Evolutionary conservation across 108 stramenopile genomes (phyloP).

Genomic region (Nitzschia sp.): DNA sequence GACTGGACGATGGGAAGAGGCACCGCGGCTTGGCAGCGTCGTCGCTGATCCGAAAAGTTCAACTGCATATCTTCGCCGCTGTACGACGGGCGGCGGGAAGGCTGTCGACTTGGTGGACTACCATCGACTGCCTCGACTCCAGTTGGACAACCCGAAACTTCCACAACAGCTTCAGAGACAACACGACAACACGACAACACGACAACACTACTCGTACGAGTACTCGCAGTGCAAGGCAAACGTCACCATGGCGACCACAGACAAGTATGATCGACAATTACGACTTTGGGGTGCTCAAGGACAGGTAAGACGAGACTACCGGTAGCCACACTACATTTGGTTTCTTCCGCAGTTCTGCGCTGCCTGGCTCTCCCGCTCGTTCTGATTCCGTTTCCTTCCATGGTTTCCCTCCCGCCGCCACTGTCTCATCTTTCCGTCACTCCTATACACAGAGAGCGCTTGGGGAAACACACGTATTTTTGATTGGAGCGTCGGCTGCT

Average conservation of each 20-base stretch:
- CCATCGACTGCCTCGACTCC: neutral
- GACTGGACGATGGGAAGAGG: too few relatives aligned
- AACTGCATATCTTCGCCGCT: slow-evolving; percentile 4
- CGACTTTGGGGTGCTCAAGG: slow-evolving; percentile 98
- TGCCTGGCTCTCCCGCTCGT: neutral
- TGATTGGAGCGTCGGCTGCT: slow-evolving; percentile 80
- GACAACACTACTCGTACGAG: neutral
- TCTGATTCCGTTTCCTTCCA: neutral
- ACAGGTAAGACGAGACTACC: slow-evolving; percentile 51
- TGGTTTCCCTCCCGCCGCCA: neutral
- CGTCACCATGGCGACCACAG: slow-evolving; percentile 71
- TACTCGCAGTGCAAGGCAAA: neutral
- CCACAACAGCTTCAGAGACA: neutral
- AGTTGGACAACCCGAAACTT: neutral
- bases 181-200: neutral
- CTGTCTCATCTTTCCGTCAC: too few relatives aligned
- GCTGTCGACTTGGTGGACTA: too few relatives aligned
- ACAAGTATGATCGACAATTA: slow-evolving; percentile 99
- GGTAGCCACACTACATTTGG: too few relatives aligned
- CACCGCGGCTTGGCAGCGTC: neutral
- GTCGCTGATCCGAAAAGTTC: neutral
- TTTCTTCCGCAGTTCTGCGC: too few relatives aligned
- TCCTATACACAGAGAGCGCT: slow-evolving; percentile 31
- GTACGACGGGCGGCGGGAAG: neutral
- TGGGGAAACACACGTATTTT: slow-evolving; percentile 61